Percentiles rank a stretch among this genome's conserved stretches.
These are phyloP conservation scores for Knufia petricola DNA, from an alignment of 2,329 filamentous ascomycete genomes.

Conservation along the genomic window DNA sequence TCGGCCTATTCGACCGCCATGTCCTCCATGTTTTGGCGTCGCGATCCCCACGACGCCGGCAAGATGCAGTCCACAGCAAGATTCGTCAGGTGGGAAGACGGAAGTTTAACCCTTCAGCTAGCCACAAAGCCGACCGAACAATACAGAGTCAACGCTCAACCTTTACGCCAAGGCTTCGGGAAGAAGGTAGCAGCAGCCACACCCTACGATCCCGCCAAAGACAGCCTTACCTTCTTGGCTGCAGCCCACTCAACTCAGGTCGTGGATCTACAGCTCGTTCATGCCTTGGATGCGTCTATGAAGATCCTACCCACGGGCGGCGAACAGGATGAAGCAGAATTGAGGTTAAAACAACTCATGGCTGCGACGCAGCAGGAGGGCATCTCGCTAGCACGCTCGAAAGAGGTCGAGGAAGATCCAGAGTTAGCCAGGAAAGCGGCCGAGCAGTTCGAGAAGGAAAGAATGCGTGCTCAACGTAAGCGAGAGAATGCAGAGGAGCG, in stretches of 20 bases:
- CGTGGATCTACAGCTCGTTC: conserved; percentile 50
- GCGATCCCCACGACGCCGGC: conserved; percentile 48
- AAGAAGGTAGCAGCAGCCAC: conserved; percentile 14
- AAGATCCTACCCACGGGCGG: conserved; percentile 47
- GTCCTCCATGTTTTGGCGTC: conserved; percentile 56
- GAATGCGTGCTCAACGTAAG: conserved; percentile 44
- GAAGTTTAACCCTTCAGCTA: conserved; percentile 55
- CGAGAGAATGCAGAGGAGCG: conserved; percentile 47
- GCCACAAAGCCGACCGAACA: conserved; percentile 52
- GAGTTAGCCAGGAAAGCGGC: conserved; percentile 51
- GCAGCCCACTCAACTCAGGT: conserved; percentile 47
- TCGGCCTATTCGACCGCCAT: conserved; percentile 54
- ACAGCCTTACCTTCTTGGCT: conserved; percentile 55
- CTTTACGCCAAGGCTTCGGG: conserved; percentile 43
- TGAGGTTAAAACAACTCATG: conserved; percentile 51
- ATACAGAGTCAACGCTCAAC: conserved; percentile 49
- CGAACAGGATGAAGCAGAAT: conserved; percentile 51
- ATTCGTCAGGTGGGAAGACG: conserved; percentile 58
- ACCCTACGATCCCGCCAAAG: conserved; percentile 45
- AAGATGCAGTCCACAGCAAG: conserved; percentile 56
- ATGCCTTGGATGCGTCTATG: conserved; percentile 53
- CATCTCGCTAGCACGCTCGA: conserved; percentile 26
- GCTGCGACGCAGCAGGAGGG: conserved; percentile 49
- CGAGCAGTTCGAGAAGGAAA: conserved; percentile 51
- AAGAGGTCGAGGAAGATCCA: conserved; percentile 48